Conservation (phyloP, 192 early-diverging fungal species). For the Podila epigama region DNA sequence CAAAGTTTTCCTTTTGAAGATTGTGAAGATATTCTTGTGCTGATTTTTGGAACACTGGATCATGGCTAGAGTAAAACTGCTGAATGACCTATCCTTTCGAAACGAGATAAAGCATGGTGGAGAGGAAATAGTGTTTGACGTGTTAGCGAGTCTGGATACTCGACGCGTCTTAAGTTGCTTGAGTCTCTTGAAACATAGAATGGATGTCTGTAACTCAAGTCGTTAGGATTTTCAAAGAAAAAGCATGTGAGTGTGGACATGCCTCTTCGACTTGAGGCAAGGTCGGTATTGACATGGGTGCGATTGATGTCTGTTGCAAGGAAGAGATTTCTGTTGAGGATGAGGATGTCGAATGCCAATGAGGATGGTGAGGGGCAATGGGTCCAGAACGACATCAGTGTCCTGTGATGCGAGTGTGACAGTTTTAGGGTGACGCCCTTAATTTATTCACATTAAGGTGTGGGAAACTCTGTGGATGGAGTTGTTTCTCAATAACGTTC, state of each 20-base stretch:
- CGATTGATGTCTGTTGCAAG: background rate
- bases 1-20: constrained; percentile 57
- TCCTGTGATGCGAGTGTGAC: too few species aligned
- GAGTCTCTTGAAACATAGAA: background rate
- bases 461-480: too few species aligned
- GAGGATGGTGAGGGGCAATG: too few species aligned
- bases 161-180: too few species aligned
- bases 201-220: background rate
- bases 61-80: constrained; percentile 54
- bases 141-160: background rate
- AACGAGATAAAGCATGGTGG: background rate
- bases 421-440: too few species aligned
- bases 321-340: too few species aligned
- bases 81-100: constrained; percentile 49
- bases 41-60: constrained; percentile 46
- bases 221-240: background rate
- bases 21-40: constrained; percentile 63
- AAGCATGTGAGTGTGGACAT: background rate
- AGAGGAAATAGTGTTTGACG: background rate
- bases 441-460: too few species aligned
- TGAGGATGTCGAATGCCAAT: too few species aligned
- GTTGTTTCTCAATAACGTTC: too few species aligned
- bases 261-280: constrained; percentile 46
- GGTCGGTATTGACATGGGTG: constrained; percentile 29
- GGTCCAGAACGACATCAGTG: too few species aligned